phyloP scores from a whole-genome alignment of 176 grass and related monocot species.

The Lolium perenne region DNA sequence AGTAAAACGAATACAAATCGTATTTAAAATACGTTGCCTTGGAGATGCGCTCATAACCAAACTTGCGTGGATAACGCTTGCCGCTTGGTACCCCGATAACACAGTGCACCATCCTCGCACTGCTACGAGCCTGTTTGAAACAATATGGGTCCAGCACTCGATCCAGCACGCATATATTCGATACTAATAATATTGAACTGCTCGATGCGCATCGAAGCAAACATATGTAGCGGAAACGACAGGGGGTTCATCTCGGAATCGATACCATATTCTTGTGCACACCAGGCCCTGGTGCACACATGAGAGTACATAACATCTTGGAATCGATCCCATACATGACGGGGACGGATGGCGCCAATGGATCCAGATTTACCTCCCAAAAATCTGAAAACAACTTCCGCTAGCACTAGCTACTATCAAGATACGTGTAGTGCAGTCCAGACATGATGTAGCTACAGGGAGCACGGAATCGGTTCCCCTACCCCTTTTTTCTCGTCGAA shows the following conservation, averaged over 20 bases:
- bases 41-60: no score
- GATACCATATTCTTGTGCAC: background rate
- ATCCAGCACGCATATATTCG: background rate
- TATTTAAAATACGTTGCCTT: no score
- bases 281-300: background rate
- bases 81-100: no score
- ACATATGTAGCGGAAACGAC: background rate
- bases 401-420: no score
- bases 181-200: background rate
- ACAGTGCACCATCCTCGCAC: no score
- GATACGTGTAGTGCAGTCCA: no score
- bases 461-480: background rate
- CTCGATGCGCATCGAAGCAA: conserved; percentile 2
- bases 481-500: background rate
- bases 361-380: background rate
- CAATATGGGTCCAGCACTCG: background rate
- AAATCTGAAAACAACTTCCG: background rate
- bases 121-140: background rate
- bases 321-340: conserved; percentile 6
- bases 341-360: background rate
- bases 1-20: no score
- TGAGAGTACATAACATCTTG: background rate
- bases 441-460: background rate
- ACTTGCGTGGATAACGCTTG: no score
- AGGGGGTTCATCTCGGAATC: conserved; percentile 7